Evolutionary conservation across 129 eudicot genomes (phyloP).

Genomic region (Lactuca sativa): DNA sequence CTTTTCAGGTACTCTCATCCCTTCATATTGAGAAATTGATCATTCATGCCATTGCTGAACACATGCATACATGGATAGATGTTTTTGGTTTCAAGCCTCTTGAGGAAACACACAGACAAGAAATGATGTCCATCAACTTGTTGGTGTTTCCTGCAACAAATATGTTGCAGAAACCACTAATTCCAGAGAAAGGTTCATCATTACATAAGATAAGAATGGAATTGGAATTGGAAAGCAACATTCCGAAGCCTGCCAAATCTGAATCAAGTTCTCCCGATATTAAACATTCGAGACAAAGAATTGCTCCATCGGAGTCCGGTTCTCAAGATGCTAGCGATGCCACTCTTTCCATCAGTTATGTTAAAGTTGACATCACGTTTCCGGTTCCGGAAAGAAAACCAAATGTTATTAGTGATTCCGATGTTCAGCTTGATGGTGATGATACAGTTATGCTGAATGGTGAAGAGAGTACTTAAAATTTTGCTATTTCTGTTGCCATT

Average conservation of each 20-base stretch:
- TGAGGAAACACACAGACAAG: too few relatives aligned
- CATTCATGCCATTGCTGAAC: constrained; percentile 88
- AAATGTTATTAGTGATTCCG: too few relatives aligned
- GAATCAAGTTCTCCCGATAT: constrained; percentile 35
- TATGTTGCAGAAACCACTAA: too few relatives aligned
- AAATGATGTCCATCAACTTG: too few relatives aligned
- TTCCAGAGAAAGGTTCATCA: too few relatives aligned
- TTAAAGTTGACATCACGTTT: constrained; percentile 23
- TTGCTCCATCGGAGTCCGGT: too few relatives aligned
- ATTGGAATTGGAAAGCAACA: constrained; percentile 17
- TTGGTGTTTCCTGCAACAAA: too few relatives aligned
- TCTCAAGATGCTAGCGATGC: constrained; percentile 23
- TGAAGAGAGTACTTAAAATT: constrained; percentile 1
- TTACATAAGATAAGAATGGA: constrained; percentile 23
- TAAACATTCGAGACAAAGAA: constrained; percentile 20
- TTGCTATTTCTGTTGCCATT: too few relatives aligned
- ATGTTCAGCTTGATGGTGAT: constrained; percentile 21
- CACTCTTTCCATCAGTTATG: constrained; percentile 27
- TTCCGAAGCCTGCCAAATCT: constrained; percentile 25
- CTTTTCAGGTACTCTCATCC: too few relatives aligned
- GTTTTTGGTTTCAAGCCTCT: too few relatives aligned
- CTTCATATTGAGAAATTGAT: constrained; percentile 69
- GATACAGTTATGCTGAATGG: constrained; percentile 8
- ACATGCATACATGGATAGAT: constrained; percentile 81
- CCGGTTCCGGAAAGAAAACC: constrained; percentile 7